Evolutionary conservation across 1,139 yeast species (phyloP).

Genomic region (Geotrichum restrictum): DNA sequence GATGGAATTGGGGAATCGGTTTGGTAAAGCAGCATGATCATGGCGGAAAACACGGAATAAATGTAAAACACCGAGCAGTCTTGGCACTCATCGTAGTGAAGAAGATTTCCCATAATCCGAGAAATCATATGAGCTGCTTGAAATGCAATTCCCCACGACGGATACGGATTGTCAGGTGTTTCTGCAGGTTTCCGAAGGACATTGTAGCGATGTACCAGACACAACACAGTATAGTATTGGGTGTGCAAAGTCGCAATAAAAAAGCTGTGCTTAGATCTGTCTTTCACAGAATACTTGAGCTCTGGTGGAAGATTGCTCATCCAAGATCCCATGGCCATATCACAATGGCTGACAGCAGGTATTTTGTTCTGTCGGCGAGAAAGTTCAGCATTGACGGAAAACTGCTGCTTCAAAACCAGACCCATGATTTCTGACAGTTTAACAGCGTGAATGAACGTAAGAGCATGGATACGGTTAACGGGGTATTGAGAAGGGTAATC

Average conservation of each 20-base stretch:
- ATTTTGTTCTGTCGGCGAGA: constrained; percentile 47
- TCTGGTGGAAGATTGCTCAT: constrained; percentile 64
- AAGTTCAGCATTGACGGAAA: constrained; percentile 64
- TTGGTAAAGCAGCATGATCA: constrained; percentile 71
- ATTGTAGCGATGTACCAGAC: constrained; percentile 69
- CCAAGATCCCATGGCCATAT: constrained; percentile 78
- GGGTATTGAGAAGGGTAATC: constrained; percentile 46
- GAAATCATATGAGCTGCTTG: constrained; percentile 82
- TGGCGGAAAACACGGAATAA: constrained; percentile 58
- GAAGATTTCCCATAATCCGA: constrained; percentile 57
- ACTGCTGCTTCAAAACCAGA: constrained; percentile 65
- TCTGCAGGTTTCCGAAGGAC: constrained; percentile 43
- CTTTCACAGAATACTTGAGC: constrained; percentile 59
- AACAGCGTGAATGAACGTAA: constrained; percentile 60
- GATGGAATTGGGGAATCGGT: constrained; percentile 56
- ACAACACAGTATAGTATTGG: constrained; percentile 68
- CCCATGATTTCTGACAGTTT: constrained; percentile 74
- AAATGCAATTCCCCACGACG: constrained; percentile 81
- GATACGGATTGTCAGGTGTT: constrained; percentile 50
- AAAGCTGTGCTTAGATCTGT: constrained; percentile 49
- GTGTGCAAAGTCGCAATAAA: constrained; percentile 62
- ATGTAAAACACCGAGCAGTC: constrained; percentile 57
- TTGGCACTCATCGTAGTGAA: constrained; percentile 50
- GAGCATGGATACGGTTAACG: constrained; percentile 48
- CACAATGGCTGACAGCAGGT: constrained; percentile 66